Conservation (phyloP, 139 green algal genomes). For the Edaphochlamys debaryana region DNA sequence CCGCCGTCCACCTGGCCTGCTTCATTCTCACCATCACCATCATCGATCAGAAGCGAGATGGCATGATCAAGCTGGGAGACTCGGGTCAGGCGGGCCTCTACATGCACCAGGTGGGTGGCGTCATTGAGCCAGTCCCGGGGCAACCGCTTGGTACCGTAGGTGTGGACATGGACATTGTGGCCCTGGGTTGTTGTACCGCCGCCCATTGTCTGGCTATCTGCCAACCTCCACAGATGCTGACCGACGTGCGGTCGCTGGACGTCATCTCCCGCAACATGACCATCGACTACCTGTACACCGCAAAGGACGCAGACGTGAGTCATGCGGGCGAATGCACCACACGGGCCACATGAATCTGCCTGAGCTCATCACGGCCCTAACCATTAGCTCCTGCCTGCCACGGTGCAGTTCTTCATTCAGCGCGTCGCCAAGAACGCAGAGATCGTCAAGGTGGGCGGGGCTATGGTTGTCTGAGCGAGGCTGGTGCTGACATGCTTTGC, state of each 20-base stretch:
- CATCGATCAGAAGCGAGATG: background rate
- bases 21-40: background rate
- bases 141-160: too few relatives aligned
- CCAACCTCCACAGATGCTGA: conserved; percentile 5
- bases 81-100: background rate
- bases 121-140: too few relatives aligned
- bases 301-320: background rate
- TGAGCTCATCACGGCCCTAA: too few relatives aligned
- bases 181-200: background rate
- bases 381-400: too few relatives aligned
- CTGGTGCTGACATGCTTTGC: too few relatives aligned
- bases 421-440: background rate
- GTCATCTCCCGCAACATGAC: background rate
- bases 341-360: too few relatives aligned
- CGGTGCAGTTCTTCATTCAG: background rate
- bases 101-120: background rate
- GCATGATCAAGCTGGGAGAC: background rate
- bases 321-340: too few relatives aligned
- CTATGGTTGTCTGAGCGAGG: too few relatives aligned
- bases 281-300: background rate
- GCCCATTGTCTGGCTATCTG: background rate
- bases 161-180: too few relatives aligned
- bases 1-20: background rate
- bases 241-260: conserved; percentile 9
- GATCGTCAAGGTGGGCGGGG: conserved; percentile 2